Percentiles rank a stretch among this genome's conserved stretches.
Evolutionary conservation across 352 stramenopile species (phyloP).

Genomic region (Detonula confervacea): DNA sequence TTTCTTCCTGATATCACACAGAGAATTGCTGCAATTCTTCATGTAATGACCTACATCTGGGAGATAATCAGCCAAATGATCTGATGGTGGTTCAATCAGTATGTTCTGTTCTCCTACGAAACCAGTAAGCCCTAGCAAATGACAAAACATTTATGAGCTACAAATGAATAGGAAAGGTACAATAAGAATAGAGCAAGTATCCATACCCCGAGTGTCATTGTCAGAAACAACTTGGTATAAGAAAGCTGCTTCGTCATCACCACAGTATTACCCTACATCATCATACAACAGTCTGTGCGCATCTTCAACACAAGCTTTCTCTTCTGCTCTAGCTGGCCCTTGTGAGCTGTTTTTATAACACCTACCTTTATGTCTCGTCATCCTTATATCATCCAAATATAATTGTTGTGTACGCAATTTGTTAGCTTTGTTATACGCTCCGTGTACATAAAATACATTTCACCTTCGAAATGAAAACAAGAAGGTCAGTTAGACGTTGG

Average conservation of each 20-base stretch:
- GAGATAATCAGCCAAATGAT: background rate
- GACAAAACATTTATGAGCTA: no score
- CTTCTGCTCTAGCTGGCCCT: background rate
- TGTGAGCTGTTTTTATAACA: background rate
- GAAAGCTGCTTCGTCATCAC: background rate
- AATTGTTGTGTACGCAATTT: background rate
- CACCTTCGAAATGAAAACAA: no score
- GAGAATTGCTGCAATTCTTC: background rate
- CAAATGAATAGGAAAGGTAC: no score
- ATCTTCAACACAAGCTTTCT: background rate
- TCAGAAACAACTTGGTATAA: background rate
- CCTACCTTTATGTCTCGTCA: background rate
- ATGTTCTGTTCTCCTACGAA: constrained; percentile 1
- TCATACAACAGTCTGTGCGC: background rate
- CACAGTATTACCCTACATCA: background rate
- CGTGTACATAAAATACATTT: background rate
- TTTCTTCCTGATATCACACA: background rate
- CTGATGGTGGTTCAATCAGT: background rate
- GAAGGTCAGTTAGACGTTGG: no score
- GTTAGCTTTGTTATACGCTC: background rate
- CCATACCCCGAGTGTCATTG: no score
- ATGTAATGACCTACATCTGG: background rate
- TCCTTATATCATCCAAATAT: background rate
- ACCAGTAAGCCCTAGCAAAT: background rate
- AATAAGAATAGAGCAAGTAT: no score